Evolutionary conservation across 306 rosid genomes (phyloP).

Genomic region (Cicer bijugum): DNA sequence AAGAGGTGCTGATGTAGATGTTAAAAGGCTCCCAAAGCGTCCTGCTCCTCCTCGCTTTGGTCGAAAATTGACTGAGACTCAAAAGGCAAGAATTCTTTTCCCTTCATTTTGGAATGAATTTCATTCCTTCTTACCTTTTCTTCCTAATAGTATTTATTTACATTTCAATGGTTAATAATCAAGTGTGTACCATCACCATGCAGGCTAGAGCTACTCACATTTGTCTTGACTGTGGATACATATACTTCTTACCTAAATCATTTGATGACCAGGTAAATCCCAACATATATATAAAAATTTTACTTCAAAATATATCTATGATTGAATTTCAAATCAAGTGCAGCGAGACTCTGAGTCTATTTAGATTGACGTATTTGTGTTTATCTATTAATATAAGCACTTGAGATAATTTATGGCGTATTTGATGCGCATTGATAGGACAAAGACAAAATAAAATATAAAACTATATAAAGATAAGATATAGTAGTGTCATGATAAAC

Average conservation of each 20-base stretch:
- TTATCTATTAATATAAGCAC: no score
- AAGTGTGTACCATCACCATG: constrained; percentile 29
- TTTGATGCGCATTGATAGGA: no score
- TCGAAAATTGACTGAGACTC: constrained; percentile 77
- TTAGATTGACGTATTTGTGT: no score
- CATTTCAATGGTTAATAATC: constrained; percentile 37
- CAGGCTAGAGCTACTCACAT: constrained; percentile 99
- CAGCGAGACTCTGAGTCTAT: no score
- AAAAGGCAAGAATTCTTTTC: constrained; percentile 64
- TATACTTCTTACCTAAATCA: constrained; percentile 78
- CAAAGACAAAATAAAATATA: no score
- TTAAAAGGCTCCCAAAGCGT: constrained; percentile 79
- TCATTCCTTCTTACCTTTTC: constrained; percentile 6
- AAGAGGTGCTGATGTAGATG: constrained; percentile 90
- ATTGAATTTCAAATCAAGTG: not conserved
- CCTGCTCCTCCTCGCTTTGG: constrained; percentile 97
- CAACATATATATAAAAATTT: not conserved
- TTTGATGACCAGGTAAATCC: constrained; percentile 80
- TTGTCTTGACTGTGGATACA: constrained; percentile 92
- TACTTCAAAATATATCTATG: not conserved
- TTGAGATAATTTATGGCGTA: no score
- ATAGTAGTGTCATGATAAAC: no score
- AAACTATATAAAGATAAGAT: no score
- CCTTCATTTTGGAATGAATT: constrained; percentile 30
- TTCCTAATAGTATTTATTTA: constrained; percentile 20